Percentiles rank a stretch among this genome's conserved stretches.
Conservation (phyloP, 306 rosid genomes). For the Trifolium subterraneum region DNA sequence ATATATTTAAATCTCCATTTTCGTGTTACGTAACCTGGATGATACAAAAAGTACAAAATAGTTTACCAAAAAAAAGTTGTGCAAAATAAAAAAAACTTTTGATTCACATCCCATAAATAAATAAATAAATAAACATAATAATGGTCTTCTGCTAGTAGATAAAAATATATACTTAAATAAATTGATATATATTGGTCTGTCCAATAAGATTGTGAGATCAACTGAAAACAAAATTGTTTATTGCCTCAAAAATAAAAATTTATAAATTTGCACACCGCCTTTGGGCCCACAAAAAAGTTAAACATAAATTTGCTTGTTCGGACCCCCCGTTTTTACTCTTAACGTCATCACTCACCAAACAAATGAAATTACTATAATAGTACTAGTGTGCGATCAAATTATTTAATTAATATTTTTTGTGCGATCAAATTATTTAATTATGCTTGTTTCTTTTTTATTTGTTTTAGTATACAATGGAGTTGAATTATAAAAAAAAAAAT, state of each 20-base stretch:
- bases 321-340: not conserved
- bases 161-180: not conserved
- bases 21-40: not conserved
- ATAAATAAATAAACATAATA: too few relatives aligned
- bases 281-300: not conserved
- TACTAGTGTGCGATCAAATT: too few relatives aligned
- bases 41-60: not conserved
- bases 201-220: not conserved
- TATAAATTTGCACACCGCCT: not conserved
- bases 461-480: too few relatives aligned
- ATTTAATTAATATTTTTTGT: too few relatives aligned
- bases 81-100: not conserved
- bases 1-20: constrained; percentile 19
- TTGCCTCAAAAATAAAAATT: too few relatives aligned
- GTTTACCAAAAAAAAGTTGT: too few relatives aligned
- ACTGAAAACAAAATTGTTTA: not conserved
- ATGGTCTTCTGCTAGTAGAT: not conserved
- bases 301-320: not conserved
- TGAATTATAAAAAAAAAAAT: too few relatives aligned
- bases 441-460: too few relatives aligned
- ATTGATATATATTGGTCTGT: not conserved
- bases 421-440: too few relatives aligned
- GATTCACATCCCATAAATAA: not conserved
- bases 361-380: too few relatives aligned
- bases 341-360: not conserved